A percentile compares a stretch with the other conserved stretches of the same genome.
Conservation (phyloP, 1,284 basidiomycete genomes). For the Trichosporon ovoides region DNA sequence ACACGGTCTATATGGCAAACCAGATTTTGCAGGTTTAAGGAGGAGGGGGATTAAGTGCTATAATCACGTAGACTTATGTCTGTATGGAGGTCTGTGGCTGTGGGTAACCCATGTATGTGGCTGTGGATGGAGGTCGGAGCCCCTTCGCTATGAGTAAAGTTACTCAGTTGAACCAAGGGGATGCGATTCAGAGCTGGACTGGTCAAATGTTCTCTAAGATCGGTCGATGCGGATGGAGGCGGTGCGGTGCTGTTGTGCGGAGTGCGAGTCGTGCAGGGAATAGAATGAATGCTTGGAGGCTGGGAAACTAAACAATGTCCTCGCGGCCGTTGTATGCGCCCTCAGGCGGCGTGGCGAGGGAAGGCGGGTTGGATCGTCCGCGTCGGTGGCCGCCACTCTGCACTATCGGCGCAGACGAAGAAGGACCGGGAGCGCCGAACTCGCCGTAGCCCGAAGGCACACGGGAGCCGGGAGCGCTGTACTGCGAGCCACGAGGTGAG, state of each 20-base stretch:
- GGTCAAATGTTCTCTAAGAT: not conserved
- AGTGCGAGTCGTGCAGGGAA: too few species aligned
- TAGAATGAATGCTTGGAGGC: not conserved
- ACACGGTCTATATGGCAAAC: too few species aligned
- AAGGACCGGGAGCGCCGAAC: not conserved
- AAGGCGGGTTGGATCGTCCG: conserved; percentile 5
- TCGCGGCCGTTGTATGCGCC: conserved; percentile 9
- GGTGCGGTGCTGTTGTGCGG: not conserved
- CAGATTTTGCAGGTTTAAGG: too few species aligned
- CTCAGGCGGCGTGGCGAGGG: not conserved
- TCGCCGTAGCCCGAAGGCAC: conserved; percentile 5
- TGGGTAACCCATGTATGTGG: not conserved
- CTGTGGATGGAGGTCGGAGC: not conserved
- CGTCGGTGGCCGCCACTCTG: conserved; percentile 8
- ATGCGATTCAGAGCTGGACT: not conserved
- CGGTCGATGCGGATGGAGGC: not conserved
- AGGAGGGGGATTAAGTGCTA: too few species aligned
- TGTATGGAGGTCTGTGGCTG: not conserved
- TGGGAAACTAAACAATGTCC: conserved; percentile 8
- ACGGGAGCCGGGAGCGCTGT: not conserved
- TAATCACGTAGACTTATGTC: too few species aligned
- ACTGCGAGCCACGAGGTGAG: not conserved
- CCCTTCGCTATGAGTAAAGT: not conserved
- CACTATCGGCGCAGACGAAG: not conserved
- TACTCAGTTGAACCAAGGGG: not conserved